Base-by-base conservation (phyloP, 1,139 yeast genomes). In the Kodamaea anthophila region DNA sequence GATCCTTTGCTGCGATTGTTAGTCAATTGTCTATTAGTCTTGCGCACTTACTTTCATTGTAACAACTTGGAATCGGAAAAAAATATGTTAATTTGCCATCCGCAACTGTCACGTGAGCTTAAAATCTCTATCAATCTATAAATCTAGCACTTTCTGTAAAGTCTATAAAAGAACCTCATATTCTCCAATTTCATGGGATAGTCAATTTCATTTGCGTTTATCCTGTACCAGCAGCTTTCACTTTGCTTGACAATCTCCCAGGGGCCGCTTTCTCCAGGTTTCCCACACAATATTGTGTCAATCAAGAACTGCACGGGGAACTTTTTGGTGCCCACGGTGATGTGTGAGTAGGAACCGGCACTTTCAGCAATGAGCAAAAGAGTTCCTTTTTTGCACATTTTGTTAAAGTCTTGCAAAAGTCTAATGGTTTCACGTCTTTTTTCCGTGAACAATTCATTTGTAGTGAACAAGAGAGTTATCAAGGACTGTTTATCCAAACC, bases 301-400 rank as follows among this genome's bases (percentile, higher is more conserved):
- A 86, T 65, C 28, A 86, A 61, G 43, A 81, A 84, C 42, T 84
- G 88, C 2, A 86, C 80, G 0, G 96, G 96, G 56, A 86, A 86
- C 40, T 63, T 71, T 47, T 78, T 83, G 16, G 74, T 55, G 1
- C 95, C 95, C 21, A 86, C 68, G 2, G 76, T 70, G 25, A 86
- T 81, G 46, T 84, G 80, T 1, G 94, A 83, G 52, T 79, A 86
- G 4, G 94, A 82, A 0, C 96, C 96, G 0, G 96, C 96, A 56
- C 93, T 80, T 47, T 86, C 96, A 2, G 85, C 76, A 22, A 86
- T 74, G 28, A 86, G 60, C 21, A 86, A 55, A 20, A 71, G 54
- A 11, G 85, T 55, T 0, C 87, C 93, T 2, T 53, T 36, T 23
- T 49, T 49, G 50, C 84, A 84, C 33, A 47, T 43, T 14, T 43